Conservation (phyloP, 1,139 yeast species). For the Lodderomyces beijingensis region DNA sequence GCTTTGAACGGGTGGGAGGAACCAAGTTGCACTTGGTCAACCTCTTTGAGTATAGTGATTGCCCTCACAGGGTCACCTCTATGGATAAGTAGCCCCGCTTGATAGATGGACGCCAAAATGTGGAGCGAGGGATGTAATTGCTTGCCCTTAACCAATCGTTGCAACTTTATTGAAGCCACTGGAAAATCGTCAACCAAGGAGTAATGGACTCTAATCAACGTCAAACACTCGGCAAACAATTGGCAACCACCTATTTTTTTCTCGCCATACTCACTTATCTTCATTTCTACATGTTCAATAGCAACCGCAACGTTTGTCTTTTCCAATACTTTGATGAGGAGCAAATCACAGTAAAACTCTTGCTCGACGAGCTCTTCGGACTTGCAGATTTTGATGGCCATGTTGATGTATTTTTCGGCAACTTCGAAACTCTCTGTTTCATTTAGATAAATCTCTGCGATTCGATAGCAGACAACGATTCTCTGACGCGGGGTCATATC, state of each 20-base stretch:
- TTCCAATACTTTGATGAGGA: constrained; percentile 31
- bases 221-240: constrained; percentile 20
- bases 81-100: constrained; percentile 18
- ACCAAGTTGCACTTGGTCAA: constrained; percentile 16
- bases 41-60: constrained; percentile 3
- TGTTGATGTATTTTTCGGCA: constrained; percentile 38
- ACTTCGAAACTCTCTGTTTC: constrained; percentile 38
- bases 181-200: constrained; percentile 21
- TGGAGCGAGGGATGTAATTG: constrained; percentile 13
- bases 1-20: constrained; percentile 16
- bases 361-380: constrained; percentile 19
- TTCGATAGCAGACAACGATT: constrained; percentile 27
- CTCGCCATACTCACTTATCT: constrained; percentile 27
- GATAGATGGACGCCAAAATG: constrained; percentile 1
- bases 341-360: constrained; percentile 28
- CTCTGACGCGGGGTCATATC: constrained; percentile 27
- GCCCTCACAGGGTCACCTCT: constrained; percentile 23
- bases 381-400: constrained; percentile 33
- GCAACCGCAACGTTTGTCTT: constrained; percentile 15
- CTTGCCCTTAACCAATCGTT: constrained; percentile 14
- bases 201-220: constrained; percentile 25
- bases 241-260: constrained; percentile 17
- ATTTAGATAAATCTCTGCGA: constrained; percentile 31
- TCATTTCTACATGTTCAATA: not conserved
- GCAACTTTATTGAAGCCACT: constrained; percentile 24